Conservation (phyloP, 345 rosid genomes). For the Hirschfeldia incana region DNA sequence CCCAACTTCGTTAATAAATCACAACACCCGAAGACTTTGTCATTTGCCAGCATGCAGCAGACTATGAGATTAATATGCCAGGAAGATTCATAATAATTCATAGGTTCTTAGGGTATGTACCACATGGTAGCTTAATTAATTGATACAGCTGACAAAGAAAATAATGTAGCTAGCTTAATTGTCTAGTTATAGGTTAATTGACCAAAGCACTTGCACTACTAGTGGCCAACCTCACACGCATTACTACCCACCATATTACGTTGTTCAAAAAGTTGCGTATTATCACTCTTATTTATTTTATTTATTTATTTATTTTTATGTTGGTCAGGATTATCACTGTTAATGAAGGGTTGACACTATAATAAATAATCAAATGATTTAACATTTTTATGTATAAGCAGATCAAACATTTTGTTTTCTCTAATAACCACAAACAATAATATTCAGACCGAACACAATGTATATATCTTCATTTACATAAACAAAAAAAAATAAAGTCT, state of each 20-base stretch:
- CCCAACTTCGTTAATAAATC: neutral
- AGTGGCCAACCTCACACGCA: slow-evolving; percentile 15
- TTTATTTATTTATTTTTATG: no score
- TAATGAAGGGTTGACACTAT: neutral
- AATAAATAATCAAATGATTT: neutral
- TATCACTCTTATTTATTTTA: neutral
- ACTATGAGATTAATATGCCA: slow-evolving; percentile 8
- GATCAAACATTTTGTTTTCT: neutral
- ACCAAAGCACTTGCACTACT: slow-evolving; percentile 2
- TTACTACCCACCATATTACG: neutral
- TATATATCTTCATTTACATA: slow-evolving; percentile 34
- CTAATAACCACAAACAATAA: slow-evolving; percentile 5
- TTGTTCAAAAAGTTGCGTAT: no score
- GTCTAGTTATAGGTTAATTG: neutral
- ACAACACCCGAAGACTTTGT: neutral
- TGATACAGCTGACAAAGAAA: neutral
- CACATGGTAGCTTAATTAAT: slow-evolving; percentile 33
- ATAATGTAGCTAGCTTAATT: slow-evolving; percentile 2
- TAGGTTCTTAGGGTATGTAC: neutral
- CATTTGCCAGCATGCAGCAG: slow-evolving; percentile 5
- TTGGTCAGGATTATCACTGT: neutral
- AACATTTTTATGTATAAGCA: neutral
- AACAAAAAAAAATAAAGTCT: slow-evolving; percentile 19
- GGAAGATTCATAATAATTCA: neutral
- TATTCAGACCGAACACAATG: slow-evolving; percentile 6